Conservation (phyloP, 345 rosid species). For the Punica granatum region DNA sequence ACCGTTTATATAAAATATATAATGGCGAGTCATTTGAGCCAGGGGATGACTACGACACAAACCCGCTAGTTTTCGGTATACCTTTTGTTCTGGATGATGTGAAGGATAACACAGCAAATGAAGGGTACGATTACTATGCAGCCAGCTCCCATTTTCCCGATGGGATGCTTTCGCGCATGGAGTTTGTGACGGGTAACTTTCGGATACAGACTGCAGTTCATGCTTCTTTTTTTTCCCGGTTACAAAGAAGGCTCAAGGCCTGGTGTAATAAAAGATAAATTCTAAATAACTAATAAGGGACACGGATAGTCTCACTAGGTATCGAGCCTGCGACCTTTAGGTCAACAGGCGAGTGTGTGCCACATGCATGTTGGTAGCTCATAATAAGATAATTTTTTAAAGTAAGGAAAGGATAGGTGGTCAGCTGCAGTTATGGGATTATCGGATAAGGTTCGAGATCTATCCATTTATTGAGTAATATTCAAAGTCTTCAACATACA, state of each 20-base stretch:
- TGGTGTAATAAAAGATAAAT: too few relatives aligned
- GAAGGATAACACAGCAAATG: background rate
- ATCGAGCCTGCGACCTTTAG: too few relatives aligned
- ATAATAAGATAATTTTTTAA: background rate
- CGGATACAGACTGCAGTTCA: background rate
- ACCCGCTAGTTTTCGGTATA: too few relatives aligned
- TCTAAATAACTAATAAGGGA: too few relatives aligned
- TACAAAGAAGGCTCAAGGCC: too few relatives aligned
- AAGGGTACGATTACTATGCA: background rate
- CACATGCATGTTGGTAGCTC: background rate
- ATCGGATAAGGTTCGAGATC: background rate
- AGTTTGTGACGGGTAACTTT: background rate
- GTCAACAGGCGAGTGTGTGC: too few relatives aligned
- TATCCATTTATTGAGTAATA: background rate
- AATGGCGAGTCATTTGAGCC: too few relatives aligned
- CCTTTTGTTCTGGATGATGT: background rate
- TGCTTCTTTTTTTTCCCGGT: too few relatives aligned
- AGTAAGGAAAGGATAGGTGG: background rate
- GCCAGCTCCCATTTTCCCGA: background rate
- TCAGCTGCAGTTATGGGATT: background rate
- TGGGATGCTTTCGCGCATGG: background rate
- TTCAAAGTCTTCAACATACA: too few relatives aligned
- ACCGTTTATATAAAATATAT: too few relatives aligned
- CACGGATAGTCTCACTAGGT: too few relatives aligned
- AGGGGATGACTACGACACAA: too few relatives aligned